phyloP scores from a whole-genome alignment of 441 rosid species.

The Metrosideros polymorpha region DNA sequence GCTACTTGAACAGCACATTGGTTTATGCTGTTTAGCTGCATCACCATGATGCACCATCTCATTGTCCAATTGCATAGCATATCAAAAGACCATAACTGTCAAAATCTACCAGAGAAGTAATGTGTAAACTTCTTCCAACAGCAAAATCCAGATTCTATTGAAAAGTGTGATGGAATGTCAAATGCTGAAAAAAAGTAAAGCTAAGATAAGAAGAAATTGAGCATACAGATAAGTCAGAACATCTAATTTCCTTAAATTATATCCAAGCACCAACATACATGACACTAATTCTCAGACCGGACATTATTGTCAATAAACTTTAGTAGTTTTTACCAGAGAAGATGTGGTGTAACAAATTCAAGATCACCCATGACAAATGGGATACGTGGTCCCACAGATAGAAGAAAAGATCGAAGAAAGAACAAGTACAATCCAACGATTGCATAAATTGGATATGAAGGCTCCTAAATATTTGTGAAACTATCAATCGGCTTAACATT shows the following conservation, averaged over 20 bases:
- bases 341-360: neutral
- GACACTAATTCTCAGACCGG: neutral
- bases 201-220: neutral
- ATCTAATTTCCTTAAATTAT: neutral
- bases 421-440: neutral
- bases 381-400: neutral
- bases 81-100: neutral
- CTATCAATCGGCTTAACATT: neutral
- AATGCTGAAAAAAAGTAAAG: neutral
- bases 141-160: neutral
- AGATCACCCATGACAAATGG: neutral
- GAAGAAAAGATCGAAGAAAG: neutral
- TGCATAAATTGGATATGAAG: neutral
- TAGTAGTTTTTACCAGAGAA: neutral
- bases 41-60: neutral
- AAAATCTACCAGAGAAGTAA: neutral
- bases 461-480: neutral
- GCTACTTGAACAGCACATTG: neutral
- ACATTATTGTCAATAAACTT: neutral
- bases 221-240: neutral
- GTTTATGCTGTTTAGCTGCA: neutral
- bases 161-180: neutral
- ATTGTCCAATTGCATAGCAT: neutral
- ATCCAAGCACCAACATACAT: neutral
- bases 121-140: neutral